These are phyloP conservation scores for Paracorniculantispora psalliotae DNA, from an alignment of 2,329 filamentous ascomycete genomes.

Conservation along the genomic window DNA sequence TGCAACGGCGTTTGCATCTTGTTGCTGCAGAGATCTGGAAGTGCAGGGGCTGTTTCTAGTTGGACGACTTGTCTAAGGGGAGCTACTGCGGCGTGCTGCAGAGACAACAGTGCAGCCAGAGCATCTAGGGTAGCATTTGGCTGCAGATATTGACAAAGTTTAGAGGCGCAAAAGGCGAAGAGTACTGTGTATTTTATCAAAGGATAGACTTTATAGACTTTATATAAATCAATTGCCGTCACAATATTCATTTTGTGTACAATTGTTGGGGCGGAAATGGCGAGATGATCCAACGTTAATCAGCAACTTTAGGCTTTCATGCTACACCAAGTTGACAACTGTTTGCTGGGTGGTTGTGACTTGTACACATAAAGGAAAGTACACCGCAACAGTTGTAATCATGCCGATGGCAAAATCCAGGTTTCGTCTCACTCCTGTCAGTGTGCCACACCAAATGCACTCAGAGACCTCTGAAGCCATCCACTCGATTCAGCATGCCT, in stretches of 20 bases:
- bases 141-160: not conserved
- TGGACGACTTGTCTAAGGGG: no score
- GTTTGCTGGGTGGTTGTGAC: no score
- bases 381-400: not conserved
- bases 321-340: no score
- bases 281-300: no score
- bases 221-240: not conserved
- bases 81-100: no score
- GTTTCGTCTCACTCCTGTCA: not conserved
- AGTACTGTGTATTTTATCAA: not conserved
- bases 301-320: no score
- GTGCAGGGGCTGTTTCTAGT: not conserved
- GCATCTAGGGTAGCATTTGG: not conserved
- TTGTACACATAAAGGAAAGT: no score
- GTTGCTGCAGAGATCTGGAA: not conserved
- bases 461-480: not conserved
- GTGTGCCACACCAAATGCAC: not conserved
- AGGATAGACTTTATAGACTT: not conserved
- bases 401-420: not conserved
- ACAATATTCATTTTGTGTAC: no score
- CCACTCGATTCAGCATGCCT: no score
- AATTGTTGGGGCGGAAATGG: no score
- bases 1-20: not conserved
- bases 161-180: not conserved
- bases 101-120: not conserved